Percentiles rank a stretch among this genome's conserved stretches.
phyloP scores from a whole-genome alignment of 345 rosid genomes.

The Euphorbia pulcherrima region DNA sequence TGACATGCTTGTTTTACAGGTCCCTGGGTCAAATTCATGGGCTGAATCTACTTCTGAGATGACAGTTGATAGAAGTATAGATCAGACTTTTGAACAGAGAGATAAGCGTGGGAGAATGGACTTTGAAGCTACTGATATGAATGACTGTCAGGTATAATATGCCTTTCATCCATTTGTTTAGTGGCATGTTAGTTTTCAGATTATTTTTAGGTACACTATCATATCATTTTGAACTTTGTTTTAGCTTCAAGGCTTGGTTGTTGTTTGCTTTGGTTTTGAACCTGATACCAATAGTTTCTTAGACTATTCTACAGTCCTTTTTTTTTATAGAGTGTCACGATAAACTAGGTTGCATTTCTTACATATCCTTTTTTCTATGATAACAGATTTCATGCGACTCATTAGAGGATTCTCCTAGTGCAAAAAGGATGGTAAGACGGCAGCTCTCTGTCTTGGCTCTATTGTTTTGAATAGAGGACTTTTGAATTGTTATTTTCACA shows the following conservation, averaged over 20 bases:
- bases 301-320: no score
- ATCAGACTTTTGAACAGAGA: conserved; percentile 39
- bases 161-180: background rate
- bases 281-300: no score
- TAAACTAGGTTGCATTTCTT: conserved; percentile 3
- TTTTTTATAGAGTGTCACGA: no score
- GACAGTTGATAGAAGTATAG: conserved; percentile 25
- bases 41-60: conserved; percentile 47
- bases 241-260: no score
- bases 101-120: conserved; percentile 73
- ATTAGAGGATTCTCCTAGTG: conserved; percentile 37
- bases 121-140: conserved; percentile 45
- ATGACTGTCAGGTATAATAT: conserved; percentile 34
- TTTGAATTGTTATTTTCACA: background rate
- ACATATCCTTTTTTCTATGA: conserved; percentile 13
- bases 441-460: background rate
- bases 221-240: no score
- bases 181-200: background rate
- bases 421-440: conserved; percentile 57
- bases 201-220: background rate
- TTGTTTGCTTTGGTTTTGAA: no score
- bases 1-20: conserved; percentile 35
- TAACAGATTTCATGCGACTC: conserved; percentile 47
- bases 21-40: conserved; percentile 81
- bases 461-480: background rate